These are phyloP conservation scores for Sugiyamaella valdiviana DNA, from an alignment of 805 yeast species.

Conservation along the genomic window DNA sequence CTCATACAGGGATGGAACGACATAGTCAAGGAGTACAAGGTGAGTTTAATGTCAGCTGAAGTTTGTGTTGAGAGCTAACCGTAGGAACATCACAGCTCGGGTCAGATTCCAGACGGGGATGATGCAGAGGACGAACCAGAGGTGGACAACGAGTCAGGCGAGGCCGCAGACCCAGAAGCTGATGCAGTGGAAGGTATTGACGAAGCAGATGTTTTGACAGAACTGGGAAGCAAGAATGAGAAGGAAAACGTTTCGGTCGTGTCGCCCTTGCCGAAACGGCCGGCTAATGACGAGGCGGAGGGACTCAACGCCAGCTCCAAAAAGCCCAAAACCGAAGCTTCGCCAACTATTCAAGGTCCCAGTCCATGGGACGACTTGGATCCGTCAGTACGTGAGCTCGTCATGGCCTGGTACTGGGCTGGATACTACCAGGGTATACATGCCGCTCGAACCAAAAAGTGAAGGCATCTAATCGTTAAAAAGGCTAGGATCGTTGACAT, in stretches of 20 bases:
- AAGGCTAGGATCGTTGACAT: background rate
- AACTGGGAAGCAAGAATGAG: too few species aligned
- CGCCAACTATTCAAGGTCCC: background rate
- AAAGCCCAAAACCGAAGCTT: background rate
- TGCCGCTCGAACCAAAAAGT: constrained; percentile 10
- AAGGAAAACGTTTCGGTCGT: too few species aligned
- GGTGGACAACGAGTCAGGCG: background rate
- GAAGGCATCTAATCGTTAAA: background rate
- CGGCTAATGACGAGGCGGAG: too few species aligned
- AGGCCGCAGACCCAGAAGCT: background rate
- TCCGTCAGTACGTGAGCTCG: constrained; percentile 16
- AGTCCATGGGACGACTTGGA: constrained; percentile 18
- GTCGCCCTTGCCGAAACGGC: too few species aligned
- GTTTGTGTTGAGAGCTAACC: background rate
- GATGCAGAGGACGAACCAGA: background rate
- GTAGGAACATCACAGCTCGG: constrained; percentile 18
- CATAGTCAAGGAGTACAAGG: constrained; percentile 21
- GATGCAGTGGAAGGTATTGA: constrained; percentile 3
- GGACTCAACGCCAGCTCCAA: too few species aligned
- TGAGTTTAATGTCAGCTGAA: background rate
- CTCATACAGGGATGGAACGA: constrained; percentile 22
- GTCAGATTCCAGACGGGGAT: constrained; percentile 1
- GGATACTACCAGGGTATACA: constrained; percentile 26
- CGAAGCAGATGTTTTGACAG: too few species aligned
- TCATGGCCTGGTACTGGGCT: constrained; percentile 29